These are phyloP conservation scores for Aspergillus cavernicola DNA, from an alignment of 495 filamentous ascomycete species.

Conservation along the genomic window DNA sequence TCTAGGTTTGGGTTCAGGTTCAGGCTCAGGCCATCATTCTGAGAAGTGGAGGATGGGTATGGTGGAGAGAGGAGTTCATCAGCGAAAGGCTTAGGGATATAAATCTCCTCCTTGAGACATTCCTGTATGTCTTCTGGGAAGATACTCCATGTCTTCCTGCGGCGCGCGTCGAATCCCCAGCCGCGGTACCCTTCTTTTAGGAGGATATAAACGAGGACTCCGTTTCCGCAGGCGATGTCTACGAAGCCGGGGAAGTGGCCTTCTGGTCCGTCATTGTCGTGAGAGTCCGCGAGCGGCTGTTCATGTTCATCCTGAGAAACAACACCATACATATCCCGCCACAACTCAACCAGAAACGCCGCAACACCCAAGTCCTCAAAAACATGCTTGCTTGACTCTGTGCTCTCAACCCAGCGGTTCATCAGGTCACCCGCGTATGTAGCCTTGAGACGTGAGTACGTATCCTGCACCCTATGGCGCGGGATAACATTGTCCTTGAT, in stretches of 20 bases:
- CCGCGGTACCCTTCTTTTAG: slow-evolving; percentile 77
- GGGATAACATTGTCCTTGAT: slow-evolving; percentile 73
- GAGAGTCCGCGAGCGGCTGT: neutral
- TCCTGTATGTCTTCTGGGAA: slow-evolving; percentile 55
- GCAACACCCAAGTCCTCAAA: slow-evolving; percentile 93
- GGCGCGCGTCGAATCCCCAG: slow-evolving; percentile 86
- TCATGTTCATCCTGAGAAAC: slow-evolving; percentile 22
- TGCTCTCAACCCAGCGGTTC: slow-evolving; percentile 73
- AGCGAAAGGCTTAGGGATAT: slow-evolving; percentile 63
- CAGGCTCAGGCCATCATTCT: neutral
- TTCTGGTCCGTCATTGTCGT: neutral
- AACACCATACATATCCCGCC: slow-evolving; percentile 74
- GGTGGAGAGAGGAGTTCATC: slow-evolving; percentile 18
- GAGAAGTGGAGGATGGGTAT: neutral
- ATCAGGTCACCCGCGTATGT: slow-evolving; percentile 68
- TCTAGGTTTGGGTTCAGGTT: slow-evolving; percentile 8
- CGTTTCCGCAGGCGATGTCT: slow-evolving; percentile 94
- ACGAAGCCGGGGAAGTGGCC: slow-evolving; percentile 81
- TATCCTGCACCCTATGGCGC: slow-evolving; percentile 70
- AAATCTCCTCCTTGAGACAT: slow-evolving; percentile 64
- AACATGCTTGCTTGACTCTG: slow-evolving; percentile 86
- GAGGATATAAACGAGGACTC: slow-evolving; percentile 84
- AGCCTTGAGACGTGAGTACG: slow-evolving; percentile 74
- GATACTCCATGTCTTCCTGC: slow-evolving; percentile 75
- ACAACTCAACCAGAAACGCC: slow-evolving; percentile 90